Evolutionary conservation across 257 asterid genomes (phyloP), one percentile per base, ranked within the genome.

Genomic region (Verbena officinalis): DNA sequence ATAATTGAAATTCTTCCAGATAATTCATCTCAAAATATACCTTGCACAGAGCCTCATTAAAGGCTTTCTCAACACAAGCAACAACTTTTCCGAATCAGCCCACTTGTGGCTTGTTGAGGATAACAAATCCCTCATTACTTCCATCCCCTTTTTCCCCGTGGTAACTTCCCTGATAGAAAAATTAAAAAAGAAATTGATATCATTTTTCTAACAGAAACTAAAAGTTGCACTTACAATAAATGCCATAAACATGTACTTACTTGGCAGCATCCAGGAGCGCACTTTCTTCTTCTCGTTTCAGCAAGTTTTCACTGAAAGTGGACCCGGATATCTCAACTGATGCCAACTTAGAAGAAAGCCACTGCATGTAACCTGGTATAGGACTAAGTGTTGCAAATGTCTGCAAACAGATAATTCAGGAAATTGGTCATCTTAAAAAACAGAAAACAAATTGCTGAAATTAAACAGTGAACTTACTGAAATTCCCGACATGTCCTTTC

Each of bases 351-450:
- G 94, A 73, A 38, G 81, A 77, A 69, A 93, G 90, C 96, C 99
- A 93, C 59, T 78, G 87, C 95, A 84, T 83, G 77, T 65, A 93
- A 69, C 96, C 99, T 44, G 99, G 96, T 50, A 93, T 83, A 55
- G 99, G 99, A 77, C 99, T 93, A 72, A 93, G 97, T 12, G 99
- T 93, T 55, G 99, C 97, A 67, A 93, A 93, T 55, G 89, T 85
- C 99, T 93, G 87, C 80, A 81, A 58, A 64, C 15, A n/a, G 75
- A 20, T 70, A 69, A 59, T 67, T 69, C 46, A 40, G 34, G 38
- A 57, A 59, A 59, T 67, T 70, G 68, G 13, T 61, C 46, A 61
- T 64, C 67, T 62, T 30, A 58, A 55, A 30, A 65, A 64, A 42
- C 43, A 33, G 49, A 16, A 44, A 24, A 31, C 0, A n/a, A 27